Base-by-base conservation (phyloP, 1,284 basidiomycete species). In the Rhodotorula sp. region DNA sequence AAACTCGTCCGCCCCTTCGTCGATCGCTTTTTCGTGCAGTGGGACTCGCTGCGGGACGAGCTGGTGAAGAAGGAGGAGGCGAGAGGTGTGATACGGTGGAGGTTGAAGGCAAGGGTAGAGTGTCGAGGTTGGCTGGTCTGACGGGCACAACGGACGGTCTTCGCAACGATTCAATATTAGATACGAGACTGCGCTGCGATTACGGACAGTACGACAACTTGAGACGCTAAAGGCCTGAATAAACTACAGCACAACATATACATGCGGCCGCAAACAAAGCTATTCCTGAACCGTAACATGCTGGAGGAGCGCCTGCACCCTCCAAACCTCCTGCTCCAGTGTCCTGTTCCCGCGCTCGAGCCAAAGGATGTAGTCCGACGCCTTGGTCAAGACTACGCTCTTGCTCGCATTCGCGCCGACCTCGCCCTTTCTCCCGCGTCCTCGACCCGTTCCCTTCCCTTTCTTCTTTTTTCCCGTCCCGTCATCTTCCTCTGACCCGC, bases 1-100 rank as follows among this genome's bases (percentile, higher is more conserved):
- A 91, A 86, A 76, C 81, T 99, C 54, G 83, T 98, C 28, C 84
- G 87, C 47, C 86, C 86, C 15, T 82, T 95, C 52, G 93, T 92
- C 11, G 94, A 98, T 80, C 86, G 87, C 85, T 89, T 80, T 76
- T 84, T 81, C 26, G 76, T 81, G 8, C 80, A 82, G 65, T 78
- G 77, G 77, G 69, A 75, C 4, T 60, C 69, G 37, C 54, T 77
- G 37, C 31, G 68, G 11, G 59, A 62, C 13, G 64, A 56, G 22
- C 31, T 73, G 26, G 22, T 56, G 16, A 24, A 48, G 34, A 28
- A n/a, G 1, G 67, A 65, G 13, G 40, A 53, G 7, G 37, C 18
- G 4, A 34, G 11, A 10, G 26, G n/a, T 18, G 40, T 3, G 6
- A 26, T 31, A 18, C 16, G 46, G 13, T 53, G 44, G 69, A 59